Base-by-base conservation (phyloP, 306 rosid genomes). In the Geum urbanum region DNA sequence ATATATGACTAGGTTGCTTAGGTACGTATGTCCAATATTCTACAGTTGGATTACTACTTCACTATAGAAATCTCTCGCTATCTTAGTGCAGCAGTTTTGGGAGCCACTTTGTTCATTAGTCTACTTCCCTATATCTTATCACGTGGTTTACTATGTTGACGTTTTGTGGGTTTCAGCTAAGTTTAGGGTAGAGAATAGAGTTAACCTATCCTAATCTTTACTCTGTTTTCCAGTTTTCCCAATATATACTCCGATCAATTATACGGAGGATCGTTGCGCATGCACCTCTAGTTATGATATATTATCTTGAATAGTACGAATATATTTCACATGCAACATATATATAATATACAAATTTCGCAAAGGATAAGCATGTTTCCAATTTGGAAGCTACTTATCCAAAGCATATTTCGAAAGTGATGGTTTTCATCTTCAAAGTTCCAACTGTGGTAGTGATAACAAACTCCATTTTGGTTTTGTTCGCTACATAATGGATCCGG, bases 401-500 rank as follows among this genome's bases (percentile, higher is more conserved):
- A 6, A 18, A 5, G 7, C 63, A 22, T 22, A 20, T 22, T 2
- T 13, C 56, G 41, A 55, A 44, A 44, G 12, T 24, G 66, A 55
- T 24, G 56, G 43, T 40, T 22, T 12, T 52, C 40, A 19, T 3
- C n/a, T n/a, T n/a, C n/a, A n/a, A n/a, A n/a, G n/a, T n/a, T n/a
- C n/a, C n/a, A n/a, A n/a, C n/a, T n/a, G n/a, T n/a, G n/a, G n/a
- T n/a, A n/a, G n/a, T n/a, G n/a, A n/a, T n/a, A n/a, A n/a, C n/a
- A n/a, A n/a, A n/a, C n/a, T n/a, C 37, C 10, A 43, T 11, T 45
- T 55, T 46, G 20, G 58, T 56, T 65, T 24, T 46, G 14, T 37
- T 47, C 14, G 67, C 18, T 18, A 56, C 57, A 74, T 74, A 12
- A 65, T 54, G 18, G 77, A 72, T 18, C 37, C 37, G 37, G 2